Base-by-base conservation (phyloP, 192 early-diverging fungal species). In the Linnemannia hyalina region DNA sequence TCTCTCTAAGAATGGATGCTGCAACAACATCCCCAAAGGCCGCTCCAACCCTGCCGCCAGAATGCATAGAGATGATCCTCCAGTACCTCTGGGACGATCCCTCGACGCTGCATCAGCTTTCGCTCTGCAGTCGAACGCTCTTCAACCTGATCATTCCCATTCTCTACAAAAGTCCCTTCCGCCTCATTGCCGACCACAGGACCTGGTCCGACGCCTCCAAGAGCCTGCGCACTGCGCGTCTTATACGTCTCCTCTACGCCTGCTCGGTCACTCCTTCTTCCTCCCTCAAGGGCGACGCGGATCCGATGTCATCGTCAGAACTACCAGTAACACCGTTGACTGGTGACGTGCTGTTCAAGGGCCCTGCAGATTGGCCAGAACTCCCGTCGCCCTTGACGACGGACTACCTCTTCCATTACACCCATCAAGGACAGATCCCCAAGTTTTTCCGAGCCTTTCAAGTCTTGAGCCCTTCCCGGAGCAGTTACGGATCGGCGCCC, bases 381-480 rank as follows among this genome's bases (percentile, higher is more conserved):
- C 23, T 83, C 13, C 73, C 73, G 0, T 29, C 13, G 9, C 81
- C 76, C 0, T 40, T 83, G 65, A 75, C 82, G 3, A 77, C 69
- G n/a, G 82, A 83, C 35, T 83, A 83, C 35, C 73, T 83, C 13
- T 83, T 60, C 35, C 68, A 83, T 22, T 83, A 78, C 26, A 83
- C 82, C 5, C 20, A 69, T 22, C 82, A 83, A 36, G 63, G 54
- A 8, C 76, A 75, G 22, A 83, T 83, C 73, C 82, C 82, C 5
- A 36, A 52, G 2, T 6, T 68, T 29, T 75, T 75, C 22, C 60
- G 29, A 35, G 82, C 76, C 9, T 70, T 83, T n/a, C 29, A 70
- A 29, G 29, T 78, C 2, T 57, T 70, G 57, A 47, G 1, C 23
- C 52, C 76, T 71, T 73, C 70, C 10, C 46, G 44, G 47, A 7